Evolutionary conservation across 1,139 yeast species (phyloP).

Genomic region (Suhomyces wounanorum): DNA sequence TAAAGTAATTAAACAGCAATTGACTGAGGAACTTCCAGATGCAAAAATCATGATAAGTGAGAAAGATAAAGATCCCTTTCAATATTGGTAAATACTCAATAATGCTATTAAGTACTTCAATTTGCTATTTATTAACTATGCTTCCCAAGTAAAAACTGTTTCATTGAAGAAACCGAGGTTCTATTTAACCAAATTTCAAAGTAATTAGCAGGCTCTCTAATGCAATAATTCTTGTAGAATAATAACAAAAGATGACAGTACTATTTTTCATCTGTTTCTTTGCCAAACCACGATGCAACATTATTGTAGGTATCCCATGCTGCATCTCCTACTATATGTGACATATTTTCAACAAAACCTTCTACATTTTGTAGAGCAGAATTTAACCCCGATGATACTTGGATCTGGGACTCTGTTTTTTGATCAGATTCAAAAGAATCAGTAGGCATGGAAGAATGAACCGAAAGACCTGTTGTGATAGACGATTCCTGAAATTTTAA

Average conservation of each 20-base stretch:
- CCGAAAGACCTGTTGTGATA: conserved; percentile 22
- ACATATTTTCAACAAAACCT: not conserved
- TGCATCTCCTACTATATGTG: not conserved
- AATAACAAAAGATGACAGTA: too few relatives aligned
- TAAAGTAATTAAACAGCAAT: conserved; percentile 47
- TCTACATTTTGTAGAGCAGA: conserved; percentile 3
- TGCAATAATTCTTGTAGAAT: too few relatives aligned
- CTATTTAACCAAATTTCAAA: too few relatives aligned
- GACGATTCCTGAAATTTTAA: conserved; percentile 30
- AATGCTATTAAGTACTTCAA: too few relatives aligned
- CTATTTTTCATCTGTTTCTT: not conserved
- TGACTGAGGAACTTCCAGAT: conserved; percentile 48
- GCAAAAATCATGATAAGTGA: conserved; percentile 49
- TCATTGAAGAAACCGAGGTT: too few relatives aligned
- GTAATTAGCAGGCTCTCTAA: too few relatives aligned
- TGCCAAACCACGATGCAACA: not conserved
- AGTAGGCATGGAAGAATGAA: conserved; percentile 38
- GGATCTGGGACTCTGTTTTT: conserved; percentile 31
- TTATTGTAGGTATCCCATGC: not conserved
- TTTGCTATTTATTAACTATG: too few relatives aligned
- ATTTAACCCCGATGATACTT: conserved; percentile 16
- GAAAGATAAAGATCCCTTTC: conserved; percentile 59
- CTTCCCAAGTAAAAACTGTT: not conserved
- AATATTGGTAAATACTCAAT: conserved; percentile 14
- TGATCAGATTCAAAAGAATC: conserved; percentile 17